A percentile compares a stretch with the other conserved stretches of the same genome.
Conservation (phyloP, 805 yeast genomes). For the Suhomyces prunicola region DNA sequence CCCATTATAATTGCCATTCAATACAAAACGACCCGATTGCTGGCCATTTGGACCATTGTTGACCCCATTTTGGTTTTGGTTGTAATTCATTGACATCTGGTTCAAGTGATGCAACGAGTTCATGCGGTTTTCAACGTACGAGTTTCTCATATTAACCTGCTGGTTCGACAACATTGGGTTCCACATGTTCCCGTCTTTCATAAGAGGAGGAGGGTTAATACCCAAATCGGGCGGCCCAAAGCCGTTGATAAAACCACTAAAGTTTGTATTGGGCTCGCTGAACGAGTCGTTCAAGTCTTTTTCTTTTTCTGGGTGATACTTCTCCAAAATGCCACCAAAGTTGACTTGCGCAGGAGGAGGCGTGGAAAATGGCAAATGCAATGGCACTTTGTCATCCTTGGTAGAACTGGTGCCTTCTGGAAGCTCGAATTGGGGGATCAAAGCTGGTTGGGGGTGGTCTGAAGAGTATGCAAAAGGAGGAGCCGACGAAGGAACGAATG, state of each 20-base stretch:
- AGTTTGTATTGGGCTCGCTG: not conserved
- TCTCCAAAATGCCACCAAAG: constrained; percentile 3
- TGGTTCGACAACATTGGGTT: constrained; percentile 3
- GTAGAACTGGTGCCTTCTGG: constrained; percentile 11
- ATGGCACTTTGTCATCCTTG: constrained; percentile 5
- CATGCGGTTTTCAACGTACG: constrained; percentile 3
- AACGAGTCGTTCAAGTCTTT: not conserved
- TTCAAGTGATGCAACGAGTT: not conserved
- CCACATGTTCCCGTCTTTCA: constrained; percentile 11
- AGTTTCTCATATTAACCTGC: constrained; percentile 1
- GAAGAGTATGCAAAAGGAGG: constrained; percentile 30
- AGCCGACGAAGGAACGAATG: constrained; percentile 33
- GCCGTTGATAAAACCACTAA: not conserved
- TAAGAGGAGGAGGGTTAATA: too few relatives aligned
- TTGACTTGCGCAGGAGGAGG: constrained; percentile 18
- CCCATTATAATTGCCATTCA: not conserved
- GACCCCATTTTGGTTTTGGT: not conserved
- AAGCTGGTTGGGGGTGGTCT: constrained; percentile 1
- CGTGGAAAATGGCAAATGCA: constrained; percentile 21
- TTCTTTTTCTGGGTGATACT: not conserved
- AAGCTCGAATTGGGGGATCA: constrained; percentile 17
- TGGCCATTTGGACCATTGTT: too few relatives aligned
- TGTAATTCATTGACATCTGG: not conserved
- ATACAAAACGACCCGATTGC: too few relatives aligned
- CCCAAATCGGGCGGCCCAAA: not conserved